Conservation (phyloP, 148 eudicot genomes). For the Arbutus unedo region DNA sequence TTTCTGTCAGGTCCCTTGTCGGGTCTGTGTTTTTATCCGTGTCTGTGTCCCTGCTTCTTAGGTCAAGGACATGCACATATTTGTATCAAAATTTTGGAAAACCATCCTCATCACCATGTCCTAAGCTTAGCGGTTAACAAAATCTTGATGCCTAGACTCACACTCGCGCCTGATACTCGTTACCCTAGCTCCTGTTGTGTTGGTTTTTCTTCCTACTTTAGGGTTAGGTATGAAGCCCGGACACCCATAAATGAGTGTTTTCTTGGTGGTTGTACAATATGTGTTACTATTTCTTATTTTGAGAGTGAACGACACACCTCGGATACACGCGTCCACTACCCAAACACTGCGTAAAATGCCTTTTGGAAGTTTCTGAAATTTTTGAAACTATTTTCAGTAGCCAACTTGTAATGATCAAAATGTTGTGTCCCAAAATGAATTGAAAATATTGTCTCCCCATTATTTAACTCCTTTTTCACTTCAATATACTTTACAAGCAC, state of each 20-base stretch:
- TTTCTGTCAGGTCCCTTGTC: too few relatives aligned
- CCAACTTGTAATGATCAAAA: neutral
- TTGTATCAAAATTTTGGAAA: neutral
- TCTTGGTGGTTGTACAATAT: neutral
- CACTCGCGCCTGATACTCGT: neutral
- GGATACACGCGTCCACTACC: neutral
- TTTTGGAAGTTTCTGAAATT: neutral
- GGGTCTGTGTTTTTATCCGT: too few relatives aligned
- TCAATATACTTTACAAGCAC: neutral
- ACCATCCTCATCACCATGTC: neutral
- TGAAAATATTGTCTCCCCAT: neutral
- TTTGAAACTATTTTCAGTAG: neutral
- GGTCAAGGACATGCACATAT: neutral
- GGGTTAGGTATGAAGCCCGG: neutral
- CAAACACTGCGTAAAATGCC: neutral
- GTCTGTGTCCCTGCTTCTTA: too few relatives aligned
- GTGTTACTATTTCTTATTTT: neutral
- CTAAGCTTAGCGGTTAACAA: neutral
- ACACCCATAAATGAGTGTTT: neutral
- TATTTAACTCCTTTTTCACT: neutral
- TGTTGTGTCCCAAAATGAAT: neutral
- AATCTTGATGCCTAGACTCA: neutral
- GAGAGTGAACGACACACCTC: neutral
- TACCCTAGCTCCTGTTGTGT: neutral
- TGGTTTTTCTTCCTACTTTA: neutral